Evolutionary conservation across 2,329 filamentous ascomycete species (phyloP).

Genomic region (Blastomyces gilchristii): DNA sequence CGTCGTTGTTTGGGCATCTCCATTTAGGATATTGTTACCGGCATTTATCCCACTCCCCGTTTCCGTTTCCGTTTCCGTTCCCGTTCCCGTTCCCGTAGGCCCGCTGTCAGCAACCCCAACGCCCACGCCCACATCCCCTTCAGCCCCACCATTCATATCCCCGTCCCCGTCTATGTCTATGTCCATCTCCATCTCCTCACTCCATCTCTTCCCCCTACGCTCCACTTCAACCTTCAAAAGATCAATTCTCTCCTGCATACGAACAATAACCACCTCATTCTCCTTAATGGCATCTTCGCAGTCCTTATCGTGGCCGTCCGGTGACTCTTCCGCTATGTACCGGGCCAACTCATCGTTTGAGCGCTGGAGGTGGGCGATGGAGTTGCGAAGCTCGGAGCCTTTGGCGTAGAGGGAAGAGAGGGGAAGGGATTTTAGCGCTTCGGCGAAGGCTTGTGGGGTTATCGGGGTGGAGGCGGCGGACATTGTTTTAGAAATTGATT

Average conservation of each 20-base stretch:
- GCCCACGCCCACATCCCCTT: not conserved
- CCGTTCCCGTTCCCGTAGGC: not conserved
- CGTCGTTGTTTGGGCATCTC: not conserved
- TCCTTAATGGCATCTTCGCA: constrained; percentile 49
- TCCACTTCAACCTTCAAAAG: constrained; percentile 43
- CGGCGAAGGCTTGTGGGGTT: constrained; percentile 40
- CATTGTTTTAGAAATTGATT: constrained; percentile 29
- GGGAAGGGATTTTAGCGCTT: constrained; percentile 48
- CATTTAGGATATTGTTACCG: not conserved
- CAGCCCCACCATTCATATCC: not conserved
- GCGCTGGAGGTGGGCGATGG: constrained; percentile 46
- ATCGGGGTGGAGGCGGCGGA: constrained; percentile 42
- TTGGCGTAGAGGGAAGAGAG: constrained; percentile 51
- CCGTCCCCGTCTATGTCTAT: not conserved
- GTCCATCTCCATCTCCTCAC: constrained; percentile 11
- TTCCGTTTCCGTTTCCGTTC: too few species aligned
- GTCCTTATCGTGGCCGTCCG: constrained; percentile 41
- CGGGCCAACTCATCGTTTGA: constrained; percentile 49
- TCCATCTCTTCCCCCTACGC: constrained; percentile 46
- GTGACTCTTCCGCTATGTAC: constrained; percentile 31
- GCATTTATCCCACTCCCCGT: not conserved
- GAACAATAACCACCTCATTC: constrained; percentile 46
- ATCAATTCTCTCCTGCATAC: constrained; percentile 46
- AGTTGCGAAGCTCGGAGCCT: constrained; percentile 51
- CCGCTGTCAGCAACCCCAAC: not conserved